These are phyloP conservation scores for Chrysosporium queenslandicum DNA, from an alignment of 2,329 filamentous ascomycete genomes.

Conservation along the genomic window DNA sequence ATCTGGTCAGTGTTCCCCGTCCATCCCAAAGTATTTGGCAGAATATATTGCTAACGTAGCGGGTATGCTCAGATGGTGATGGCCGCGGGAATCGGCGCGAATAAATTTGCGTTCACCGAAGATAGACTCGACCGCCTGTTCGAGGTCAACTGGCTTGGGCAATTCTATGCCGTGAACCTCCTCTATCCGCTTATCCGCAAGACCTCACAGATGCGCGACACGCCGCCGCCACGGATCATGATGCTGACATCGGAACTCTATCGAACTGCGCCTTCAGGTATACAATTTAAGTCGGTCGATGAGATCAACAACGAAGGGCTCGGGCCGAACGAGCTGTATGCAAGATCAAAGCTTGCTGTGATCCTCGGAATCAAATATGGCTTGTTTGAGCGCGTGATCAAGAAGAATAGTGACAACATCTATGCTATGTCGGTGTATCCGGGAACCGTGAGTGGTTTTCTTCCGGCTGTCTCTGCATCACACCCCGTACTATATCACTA, in stretches of 20 bases:
- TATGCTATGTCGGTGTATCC: constrained; percentile 38
- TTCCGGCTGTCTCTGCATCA: too few relatives aligned
- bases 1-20: constrained; percentile 23
- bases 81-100: constrained; percentile 38
- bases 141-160: constrained; percentile 38
- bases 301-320: constrained; percentile 36
- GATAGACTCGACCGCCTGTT: constrained; percentile 36
- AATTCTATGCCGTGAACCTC: constrained; percentile 37
- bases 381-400: constrained; percentile 35
- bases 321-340: constrained; percentile 33
- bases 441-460: constrained; percentile 25
- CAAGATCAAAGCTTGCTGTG: constrained; percentile 36
- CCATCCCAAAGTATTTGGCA: too few relatives aligned
- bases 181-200: constrained; percentile 37
- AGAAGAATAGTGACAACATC: constrained; percentile 34
- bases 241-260: constrained; percentile 38
- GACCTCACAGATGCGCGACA: constrained; percentile 31
- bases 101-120: constrained; percentile 30
- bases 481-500: too few relatives aligned
- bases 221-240: constrained; percentile 33
- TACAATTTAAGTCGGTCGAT: constrained; percentile 33
- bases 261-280: constrained; percentile 28
- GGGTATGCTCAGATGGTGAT: constrained; percentile 28
- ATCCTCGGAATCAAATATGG: constrained; percentile 39
- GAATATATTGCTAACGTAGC: too few relatives aligned